Evolutionary conservation across 352 stramenopile species (phyloP), one percentile per base, ranked within the genome.

Genomic region (Phytophthora brassicae): DNA sequence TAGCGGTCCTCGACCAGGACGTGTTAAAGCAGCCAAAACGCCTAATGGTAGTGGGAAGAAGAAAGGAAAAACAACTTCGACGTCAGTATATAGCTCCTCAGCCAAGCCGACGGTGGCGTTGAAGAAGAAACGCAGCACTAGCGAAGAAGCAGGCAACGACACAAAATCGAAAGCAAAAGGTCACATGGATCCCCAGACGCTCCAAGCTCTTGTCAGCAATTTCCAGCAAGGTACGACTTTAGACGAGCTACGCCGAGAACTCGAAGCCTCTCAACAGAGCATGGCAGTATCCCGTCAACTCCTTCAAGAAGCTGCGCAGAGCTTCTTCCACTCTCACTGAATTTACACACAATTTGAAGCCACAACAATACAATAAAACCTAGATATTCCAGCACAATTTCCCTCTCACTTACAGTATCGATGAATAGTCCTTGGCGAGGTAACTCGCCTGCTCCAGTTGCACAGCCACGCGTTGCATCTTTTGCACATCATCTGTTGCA

Each of bases 181-280:
- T 38, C 54, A 74, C 52, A 81, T 90, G 73, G 79, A 90, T 49
- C 65, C 75, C 36, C 79, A 89, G 43, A 75, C 68, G 0, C 50
- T 92, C 39, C 83, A 92, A 66, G 68, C 70, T 46, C 72, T 92
- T 0, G 70, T 92, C 45, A 89, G 71, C 67, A 90, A 81, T 54
- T 81, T 92, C 39, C 76, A 90, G 68, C 75, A 87, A 36, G 84
- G 84, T 41, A 86, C 81, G 26, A 72, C 72, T 36, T 51, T 91
- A 4, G 67, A 86, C 0, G 82, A 92, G 45, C 56, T 90, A 17
- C 72, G 80, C n/a, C 63, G 72, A 24, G 82, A 94, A 65, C 72
- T 94, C 19, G 74, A 60, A 38, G 75, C 65, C 23, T 92, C 82
- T 36, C 77, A 92, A 56, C 77, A 91, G 50, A 92, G 78, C 60